phyloP scores from a whole-genome alignment of 352 stramenopile genomes.

The Globisporangium sylvaticum region DNA sequence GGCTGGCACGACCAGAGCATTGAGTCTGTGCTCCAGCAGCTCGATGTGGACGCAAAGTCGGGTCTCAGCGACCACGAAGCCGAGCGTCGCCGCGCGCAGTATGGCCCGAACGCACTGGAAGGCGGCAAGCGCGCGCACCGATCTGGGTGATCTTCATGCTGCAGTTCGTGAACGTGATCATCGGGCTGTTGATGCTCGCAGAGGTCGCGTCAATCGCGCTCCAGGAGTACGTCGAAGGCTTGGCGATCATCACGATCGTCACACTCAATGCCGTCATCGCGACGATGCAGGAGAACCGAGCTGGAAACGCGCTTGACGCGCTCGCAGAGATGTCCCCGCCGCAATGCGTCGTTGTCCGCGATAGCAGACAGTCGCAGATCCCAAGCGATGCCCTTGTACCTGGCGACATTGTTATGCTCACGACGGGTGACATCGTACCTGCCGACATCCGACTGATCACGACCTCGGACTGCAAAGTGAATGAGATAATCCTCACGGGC shows the following conservation, averaged over 20 bases:
- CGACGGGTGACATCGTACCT: conserved; percentile 86
- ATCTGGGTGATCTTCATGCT: conserved; percentile 42
- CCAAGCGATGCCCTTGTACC: conserved; percentile 37
- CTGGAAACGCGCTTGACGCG: conserved; percentile 33
- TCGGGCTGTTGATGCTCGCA: conserved; percentile 34
- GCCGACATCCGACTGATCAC: conserved; percentile 79
- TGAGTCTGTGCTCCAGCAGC: conserved; percentile 25
- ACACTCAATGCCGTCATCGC: conserved; percentile 36
- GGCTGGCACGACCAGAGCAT: conserved; percentile 30
- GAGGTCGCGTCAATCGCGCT: conserved; percentile 27
- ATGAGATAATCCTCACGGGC: conserved; percentile 90
- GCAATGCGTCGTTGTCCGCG: conserved; percentile 35
- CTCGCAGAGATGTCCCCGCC: conserved; percentile 38
- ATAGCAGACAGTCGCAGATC: conserved; percentile 28
- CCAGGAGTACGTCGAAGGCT: conserved; percentile 37
- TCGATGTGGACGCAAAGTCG: conserved; percentile 25
- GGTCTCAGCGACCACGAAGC: conserved; percentile 25
- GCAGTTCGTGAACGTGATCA: conserved; percentile 54
- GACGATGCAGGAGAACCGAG: conserved; percentile 39
- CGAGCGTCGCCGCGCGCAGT: conserved; percentile 21
- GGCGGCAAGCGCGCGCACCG: conserved; percentile 17
- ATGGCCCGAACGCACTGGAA: conserved; percentile 12
- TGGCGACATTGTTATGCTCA: conserved; percentile 71
- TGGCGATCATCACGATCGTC: conserved; percentile 46
- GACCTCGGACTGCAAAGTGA: conserved; percentile 67